Conservation (phyloP, 352 stramenopile species). For the Phytophthora idaei region DNA sequence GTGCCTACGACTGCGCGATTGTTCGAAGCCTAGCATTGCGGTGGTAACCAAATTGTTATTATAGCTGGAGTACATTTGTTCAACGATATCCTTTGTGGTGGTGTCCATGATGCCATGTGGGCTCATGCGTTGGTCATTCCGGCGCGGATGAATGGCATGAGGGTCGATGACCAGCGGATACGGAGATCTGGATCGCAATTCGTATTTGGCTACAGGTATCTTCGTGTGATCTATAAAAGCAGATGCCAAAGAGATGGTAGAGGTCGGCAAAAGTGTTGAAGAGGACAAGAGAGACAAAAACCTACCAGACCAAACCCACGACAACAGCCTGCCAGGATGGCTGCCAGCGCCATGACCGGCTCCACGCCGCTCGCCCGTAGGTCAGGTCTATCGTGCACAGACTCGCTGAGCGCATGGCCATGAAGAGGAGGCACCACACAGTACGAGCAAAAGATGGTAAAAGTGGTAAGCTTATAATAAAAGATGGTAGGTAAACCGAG, state of each 20-base stretch:
- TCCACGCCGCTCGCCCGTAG: constrained; percentile 18
- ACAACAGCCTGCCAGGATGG: neutral
- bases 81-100: constrained; percentile 5
- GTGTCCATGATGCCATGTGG: neutral
- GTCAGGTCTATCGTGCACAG: neutral
- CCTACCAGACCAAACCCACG: neutral
- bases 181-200: constrained; percentile 14
- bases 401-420: neutral
- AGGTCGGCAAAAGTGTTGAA: constrained; percentile 6
- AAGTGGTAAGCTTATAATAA: neutral
- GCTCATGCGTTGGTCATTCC: neutral
- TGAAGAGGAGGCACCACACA: constrained; percentile 13
- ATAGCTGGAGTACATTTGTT: constrained; percentile 2
- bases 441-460: neutral
- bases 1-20: constrained; percentile 12
- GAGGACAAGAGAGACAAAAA: constrained; percentile 8
- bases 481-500: neutral
- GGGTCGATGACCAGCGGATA: constrained; percentile 2
- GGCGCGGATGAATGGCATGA: neutral
- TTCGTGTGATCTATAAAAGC: constrained; percentile 12
- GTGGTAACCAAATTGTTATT: too few species aligned
- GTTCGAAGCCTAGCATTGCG: neutral
- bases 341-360: neutral
- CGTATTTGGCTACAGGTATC: constrained; percentile 17
- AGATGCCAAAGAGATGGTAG: constrained; percentile 12